Evolutionary conservation across 106 monocot genomes (phyloP).

Genomic region (Posidonia australis): DNA sequence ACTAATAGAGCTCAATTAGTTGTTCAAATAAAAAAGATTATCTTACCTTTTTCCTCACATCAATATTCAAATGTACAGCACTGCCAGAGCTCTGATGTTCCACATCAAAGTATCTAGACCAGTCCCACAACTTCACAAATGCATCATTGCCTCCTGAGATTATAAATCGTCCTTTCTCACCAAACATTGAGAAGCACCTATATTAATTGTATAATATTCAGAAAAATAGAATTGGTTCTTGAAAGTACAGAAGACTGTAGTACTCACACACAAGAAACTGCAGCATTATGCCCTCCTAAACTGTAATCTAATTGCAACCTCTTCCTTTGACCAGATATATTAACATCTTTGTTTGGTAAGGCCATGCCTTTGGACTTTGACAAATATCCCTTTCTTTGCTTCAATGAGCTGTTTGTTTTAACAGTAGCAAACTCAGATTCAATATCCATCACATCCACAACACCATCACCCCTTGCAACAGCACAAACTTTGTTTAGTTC

Average conservation of each 20-base stretch:
- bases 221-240: neutral
- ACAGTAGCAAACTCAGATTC: slow-evolving; percentile 31
- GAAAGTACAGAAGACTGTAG: neutral
- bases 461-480: slow-evolving; percentile 71
- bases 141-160: slow-evolving; percentile 78
- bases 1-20: too few species aligned
- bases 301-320: slow-evolving; percentile 45
- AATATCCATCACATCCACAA: slow-evolving; percentile 62
- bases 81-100: slow-evolving; percentile 10
- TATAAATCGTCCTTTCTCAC: slow-evolving; percentile 58
- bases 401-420: slow-evolving; percentile 13
- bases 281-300: slow-evolving; percentile 64
- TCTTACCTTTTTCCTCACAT: slow-evolving; percentile 19
- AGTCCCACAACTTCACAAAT: slow-evolving; percentile 67
- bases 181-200: slow-evolving; percentile 69
- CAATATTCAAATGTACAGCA: slow-evolving; percentile 13
- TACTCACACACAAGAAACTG: slow-evolving; percentile 73
- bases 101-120: slow-evolving; percentile 30
- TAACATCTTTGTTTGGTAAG: neutral
- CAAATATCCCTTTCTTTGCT: slow-evolving; percentile 13
- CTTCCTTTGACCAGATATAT: slow-evolving; percentile 13
- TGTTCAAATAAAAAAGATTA: neutral
- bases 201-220: neutral
- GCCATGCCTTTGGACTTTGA: slow-evolving; percentile 16
- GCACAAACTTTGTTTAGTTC: slow-evolving; percentile 48